Base-by-base conservation (phyloP, 1,284 basidiomycete genomes). In the Meripilus lineatus region DNA sequence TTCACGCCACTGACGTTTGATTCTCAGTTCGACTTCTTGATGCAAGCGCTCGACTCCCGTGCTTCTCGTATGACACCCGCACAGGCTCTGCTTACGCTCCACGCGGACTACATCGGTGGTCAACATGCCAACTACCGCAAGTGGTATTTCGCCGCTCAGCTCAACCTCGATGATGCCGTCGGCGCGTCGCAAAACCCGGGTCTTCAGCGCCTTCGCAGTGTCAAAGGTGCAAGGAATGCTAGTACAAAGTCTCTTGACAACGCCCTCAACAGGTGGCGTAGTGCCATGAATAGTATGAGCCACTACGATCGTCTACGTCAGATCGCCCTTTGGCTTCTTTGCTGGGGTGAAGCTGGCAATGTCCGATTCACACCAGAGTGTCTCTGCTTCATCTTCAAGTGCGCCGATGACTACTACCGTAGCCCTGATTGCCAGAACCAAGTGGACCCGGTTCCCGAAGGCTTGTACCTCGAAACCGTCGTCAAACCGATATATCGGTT, bases 331-430 rank as follows among this genome's bases (percentile, higher is more conserved):
- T 99, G 86, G 66, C 79, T 99, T 38, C 78, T 99, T 40, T 97
- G 93, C 64, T 99, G 96, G 95, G 95, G 94, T 53, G 95, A 99
- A 69, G 95, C 89, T 1, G 94, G 93, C 42, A 96, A 99, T 62
- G 89, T 99, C 46, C 87, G 95, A 47, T 98, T 98, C 69, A 87
- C 92, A 30, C 94, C 96, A 20, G 95, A 99, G 64, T 93, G 90
- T 59, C 71, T 99, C 44, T 98, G 95, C 72, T 99, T 98, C 79
- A 95, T 99, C 65, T 99, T 99, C 86, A 99, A 99, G 71, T 99
- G 95, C 59, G 95, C 96, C 42, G 95, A 99, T 66, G 95, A 99
- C 70, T 99, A 98, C 66, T 99, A 99, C 67, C 91, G 95, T 53
- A 94, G 91, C 48, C 85, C 94, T 26, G 96, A 99, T 65, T 99